These are phyloP conservation scores for Blastobotrys elegans DNA, from an alignment of 1,139 yeast genomes.

Conservation along the genomic window DNA sequence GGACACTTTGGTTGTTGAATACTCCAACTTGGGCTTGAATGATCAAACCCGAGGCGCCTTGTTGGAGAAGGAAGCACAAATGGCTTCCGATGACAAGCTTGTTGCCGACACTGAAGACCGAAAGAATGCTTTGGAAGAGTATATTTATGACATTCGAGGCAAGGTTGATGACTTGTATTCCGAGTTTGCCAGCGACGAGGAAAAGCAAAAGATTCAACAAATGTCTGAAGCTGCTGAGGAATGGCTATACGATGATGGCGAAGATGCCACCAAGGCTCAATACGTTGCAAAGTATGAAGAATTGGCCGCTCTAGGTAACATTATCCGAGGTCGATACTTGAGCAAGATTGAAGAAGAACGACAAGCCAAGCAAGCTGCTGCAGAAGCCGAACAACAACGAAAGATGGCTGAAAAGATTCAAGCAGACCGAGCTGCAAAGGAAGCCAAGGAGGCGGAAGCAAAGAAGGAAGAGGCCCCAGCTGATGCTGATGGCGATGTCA, in stretches of 20 bases:
- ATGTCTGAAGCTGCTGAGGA: constrained; percentile 87
- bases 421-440: constrained; percentile 56
- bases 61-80: constrained; percentile 77
- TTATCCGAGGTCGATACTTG: constrained; percentile 90
- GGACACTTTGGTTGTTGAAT: constrained; percentile 61
- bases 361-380: constrained; percentile 80
- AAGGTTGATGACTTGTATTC: constrained; percentile 91
- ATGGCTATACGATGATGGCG: constrained; percentile 98
- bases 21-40: constrained; percentile 63
- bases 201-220: constrained; percentile 71
- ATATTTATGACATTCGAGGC: constrained; percentile 95
- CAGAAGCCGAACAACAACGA: constrained; percentile 78
- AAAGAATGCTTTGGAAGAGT: constrained; percentile 97
- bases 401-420: constrained; percentile 89
- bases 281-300: constrained; percentile 98
- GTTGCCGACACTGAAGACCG: constrained; percentile 99
- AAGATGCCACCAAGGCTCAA: constrained; percentile 92
- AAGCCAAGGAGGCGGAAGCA: constrained; percentile 27
- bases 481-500: constrained; percentile 24
- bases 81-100: constrained; percentile 87
- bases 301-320: constrained; percentile 88
- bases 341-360: constrained; percentile 94
- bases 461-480: constrained; percentile 7
- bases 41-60: constrained; percentile 52
- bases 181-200: constrained; percentile 83